Evolutionary conservation across 2,329 filamentous ascomycete species (phyloP).

Genomic region (Tricladium varicosporioides): DNA sequence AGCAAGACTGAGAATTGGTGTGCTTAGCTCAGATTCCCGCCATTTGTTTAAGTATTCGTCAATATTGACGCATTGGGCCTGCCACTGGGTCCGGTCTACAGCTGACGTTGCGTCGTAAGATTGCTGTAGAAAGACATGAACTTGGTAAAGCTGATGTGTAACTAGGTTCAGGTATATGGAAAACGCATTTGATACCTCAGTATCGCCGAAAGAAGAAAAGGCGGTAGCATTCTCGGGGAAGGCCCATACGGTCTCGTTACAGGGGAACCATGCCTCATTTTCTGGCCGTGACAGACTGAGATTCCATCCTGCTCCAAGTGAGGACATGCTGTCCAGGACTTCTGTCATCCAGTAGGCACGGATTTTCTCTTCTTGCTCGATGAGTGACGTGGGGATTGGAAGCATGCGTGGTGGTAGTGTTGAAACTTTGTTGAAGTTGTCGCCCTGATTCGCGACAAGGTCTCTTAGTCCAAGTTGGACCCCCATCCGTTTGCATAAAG

Average conservation of each 20-base stretch:
- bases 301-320: slow-evolving; percentile 34
- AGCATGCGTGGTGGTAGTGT: slow-evolving; percentile 30
- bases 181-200: slow-evolving; percentile 17
- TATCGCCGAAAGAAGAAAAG: slow-evolving; percentile 18
- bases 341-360: slow-evolving; percentile 39
- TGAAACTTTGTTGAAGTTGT: slow-evolving; percentile 32
- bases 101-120: slow-evolving; percentile 16
- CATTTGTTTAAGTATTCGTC: slow-evolving; percentile 14
- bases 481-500: slow-evolving; percentile 35
- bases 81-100: slow-evolving; percentile 14
- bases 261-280: slow-evolving; percentile 17
- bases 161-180: slow-evolving; percentile 19
- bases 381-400: slow-evolving; percentile 28
- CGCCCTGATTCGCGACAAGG: slow-evolving; percentile 31
- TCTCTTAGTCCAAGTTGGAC: slow-evolving; percentile 32
- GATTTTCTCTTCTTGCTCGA: slow-evolving; percentile 36
- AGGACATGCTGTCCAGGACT: slow-evolving; percentile 36
- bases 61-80: slow-evolving; percentile 15
- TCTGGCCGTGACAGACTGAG: slow-evolving; percentile 14
- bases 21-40: slow-evolving; percentile 6
- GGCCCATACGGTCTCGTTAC: slow-evolving; percentile 18
- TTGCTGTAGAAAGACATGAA: slow-evolving; percentile 18
- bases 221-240: slow-evolving; percentile 17
- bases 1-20: slow-evolving; percentile 4
- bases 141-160: slow-evolving; percentile 17